Conservation (phyloP, 352 stramenopile species). For the Phytophthora constricta region DNA sequence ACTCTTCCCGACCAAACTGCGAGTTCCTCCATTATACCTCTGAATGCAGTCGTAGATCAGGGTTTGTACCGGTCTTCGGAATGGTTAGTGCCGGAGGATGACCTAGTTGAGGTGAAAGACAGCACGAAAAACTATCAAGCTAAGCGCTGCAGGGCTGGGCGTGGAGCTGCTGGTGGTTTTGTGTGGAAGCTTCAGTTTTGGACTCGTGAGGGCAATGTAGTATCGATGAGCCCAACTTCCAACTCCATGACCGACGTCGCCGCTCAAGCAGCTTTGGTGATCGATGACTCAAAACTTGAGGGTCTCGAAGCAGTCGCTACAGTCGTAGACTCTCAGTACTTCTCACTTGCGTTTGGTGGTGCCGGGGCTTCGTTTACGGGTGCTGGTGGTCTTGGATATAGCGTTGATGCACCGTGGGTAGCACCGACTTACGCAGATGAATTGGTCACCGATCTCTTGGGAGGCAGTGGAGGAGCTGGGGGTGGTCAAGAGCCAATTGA, state of each 20-base stretch:
- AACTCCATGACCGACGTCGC: conserved; percentile 35
- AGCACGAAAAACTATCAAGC: conserved; percentile 61
- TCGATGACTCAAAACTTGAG: conserved; percentile 49
- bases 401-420: conserved; percentile 22
- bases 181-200: conserved; percentile 94
- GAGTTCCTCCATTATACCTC: conserved; percentile 39
- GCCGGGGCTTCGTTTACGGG: conserved; percentile 72
- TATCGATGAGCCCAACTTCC: conserved; percentile 80
- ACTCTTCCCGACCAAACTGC: conserved; percentile 62
- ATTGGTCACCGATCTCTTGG: conserved; percentile 80
- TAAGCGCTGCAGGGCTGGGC: conserved; percentile 86
- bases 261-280: conserved; percentile 41
- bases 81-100: conserved; percentile 60
- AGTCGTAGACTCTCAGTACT: conserved; percentile 76
- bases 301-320: conserved; percentile 61
- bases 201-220: conserved; percentile 84
- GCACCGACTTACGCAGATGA: conserved; percentile 52
- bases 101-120: conserved; percentile 43
- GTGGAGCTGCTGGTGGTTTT: conserved; percentile 77
- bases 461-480: conserved; percentile 92
- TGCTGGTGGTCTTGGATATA: conserved; percentile 65
- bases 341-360: conserved; percentile 93
- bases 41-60: conserved; percentile 24
- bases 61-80: conserved; percentile 51
- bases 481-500: conserved; percentile 86